These are phyloP conservation scores for Rhizopogon roseolus DNA, from an alignment of 768 basidiomycete species.

Conservation along the genomic window DNA sequence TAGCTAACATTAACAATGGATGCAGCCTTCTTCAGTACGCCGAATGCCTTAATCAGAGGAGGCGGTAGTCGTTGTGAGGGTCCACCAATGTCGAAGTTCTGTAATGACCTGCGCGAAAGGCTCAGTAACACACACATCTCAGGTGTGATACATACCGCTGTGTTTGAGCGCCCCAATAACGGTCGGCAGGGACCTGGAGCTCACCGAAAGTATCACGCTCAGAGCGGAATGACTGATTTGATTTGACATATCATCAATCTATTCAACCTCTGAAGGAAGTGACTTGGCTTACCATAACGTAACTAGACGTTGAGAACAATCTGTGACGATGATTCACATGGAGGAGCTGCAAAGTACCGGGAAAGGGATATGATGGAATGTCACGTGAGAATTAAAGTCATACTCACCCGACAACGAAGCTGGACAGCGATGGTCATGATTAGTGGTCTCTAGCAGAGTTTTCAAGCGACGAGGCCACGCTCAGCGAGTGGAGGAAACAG, in stretches of 20 bases:
- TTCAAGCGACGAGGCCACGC: neutral
- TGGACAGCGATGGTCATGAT: conserved; percentile 5
- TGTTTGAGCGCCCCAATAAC: conserved; percentile 98
- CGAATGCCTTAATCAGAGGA: conserved; percentile 97
- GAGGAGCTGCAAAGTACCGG: neutral
- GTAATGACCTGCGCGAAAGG: conserved; percentile 58
- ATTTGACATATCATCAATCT: conserved; percentile 20
- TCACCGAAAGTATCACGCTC: conserved; percentile 97
- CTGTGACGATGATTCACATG: conserved; percentile 6
- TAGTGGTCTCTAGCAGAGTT: neutral
- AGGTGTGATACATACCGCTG: conserved; percentile 56
- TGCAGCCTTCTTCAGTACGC: conserved; percentile 95
- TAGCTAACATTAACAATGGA: conserved; percentile 85
- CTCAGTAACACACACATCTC: conserved; percentile 6
- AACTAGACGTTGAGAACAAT: conserved; percentile 26
- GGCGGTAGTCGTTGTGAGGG: conserved; percentile 88
- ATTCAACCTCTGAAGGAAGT: neutral
- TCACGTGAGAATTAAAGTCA: conserved; percentile 17
- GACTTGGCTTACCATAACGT: conserved; percentile 29
- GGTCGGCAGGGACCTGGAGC: conserved; percentile 79
- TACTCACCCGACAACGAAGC: conserved; percentile 9
- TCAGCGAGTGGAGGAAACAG: neutral
- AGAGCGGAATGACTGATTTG: conserved; percentile 55
- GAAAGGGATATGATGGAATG: neutral
- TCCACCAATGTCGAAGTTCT: conserved; percentile 99